These are phyloP conservation scores for Priceomyces carsonii DNA, from an alignment of 805 yeast species.

Conservation along the genomic window DNA sequence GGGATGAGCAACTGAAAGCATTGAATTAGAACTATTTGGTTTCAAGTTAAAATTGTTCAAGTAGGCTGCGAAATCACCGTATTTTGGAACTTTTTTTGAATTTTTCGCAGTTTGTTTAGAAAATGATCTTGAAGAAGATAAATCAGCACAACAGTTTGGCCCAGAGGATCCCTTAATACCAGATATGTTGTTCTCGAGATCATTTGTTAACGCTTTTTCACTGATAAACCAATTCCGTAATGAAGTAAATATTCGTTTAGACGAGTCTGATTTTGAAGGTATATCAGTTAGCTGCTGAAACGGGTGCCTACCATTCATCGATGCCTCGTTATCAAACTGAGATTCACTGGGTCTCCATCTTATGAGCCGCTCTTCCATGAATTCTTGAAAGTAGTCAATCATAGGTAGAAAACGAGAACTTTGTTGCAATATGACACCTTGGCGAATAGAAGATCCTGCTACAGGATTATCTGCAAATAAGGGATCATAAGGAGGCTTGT, in stretches of 20 bases:
- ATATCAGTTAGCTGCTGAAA: constrained; percentile 18
- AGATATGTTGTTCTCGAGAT: neutral
- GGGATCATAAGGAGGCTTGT: constrained; percentile 21
- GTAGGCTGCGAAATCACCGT: constrained; percentile 6
- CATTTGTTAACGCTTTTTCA: constrained; percentile 2
- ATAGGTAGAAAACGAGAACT: constrained; percentile 11
- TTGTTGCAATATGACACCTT: constrained; percentile 10
- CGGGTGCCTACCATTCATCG: constrained; percentile 30
- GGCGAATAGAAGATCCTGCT: constrained; percentile 6
- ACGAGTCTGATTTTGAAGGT: neutral
- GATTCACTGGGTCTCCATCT: constrained; percentile 36
- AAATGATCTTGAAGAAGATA: neutral
- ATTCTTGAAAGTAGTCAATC: constrained; percentile 19
- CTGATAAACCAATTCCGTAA: constrained; percentile 7
- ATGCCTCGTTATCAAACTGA: constrained; percentile 28
- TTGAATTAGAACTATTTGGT: constrained; percentile 18
- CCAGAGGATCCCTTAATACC: too few relatives aligned
- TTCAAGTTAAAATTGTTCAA: constrained; percentile 10
- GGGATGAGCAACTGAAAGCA: constrained; percentile 5
- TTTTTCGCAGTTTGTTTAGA: neutral
- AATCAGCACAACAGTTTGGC: too few relatives aligned
- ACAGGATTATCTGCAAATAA: constrained; percentile 1
- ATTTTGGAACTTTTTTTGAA: neutral
- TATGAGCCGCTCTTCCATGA: constrained; percentile 30
- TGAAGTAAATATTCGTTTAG: neutral